These are phyloP conservation scores for Magnolia changhungtana DNA, from an alignment of 164 flowering plant species.

Conservation along the genomic window DNA sequence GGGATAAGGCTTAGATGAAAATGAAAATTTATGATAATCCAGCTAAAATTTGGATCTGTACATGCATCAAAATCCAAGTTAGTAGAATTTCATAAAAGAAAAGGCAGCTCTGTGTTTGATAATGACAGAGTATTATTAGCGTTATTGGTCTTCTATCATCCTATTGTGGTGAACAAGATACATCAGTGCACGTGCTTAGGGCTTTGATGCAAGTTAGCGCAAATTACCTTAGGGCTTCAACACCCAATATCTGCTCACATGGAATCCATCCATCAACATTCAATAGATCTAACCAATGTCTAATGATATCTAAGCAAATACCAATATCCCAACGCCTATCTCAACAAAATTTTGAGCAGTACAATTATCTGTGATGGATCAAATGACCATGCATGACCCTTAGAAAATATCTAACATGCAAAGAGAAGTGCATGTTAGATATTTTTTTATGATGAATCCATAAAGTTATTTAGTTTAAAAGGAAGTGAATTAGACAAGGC, in stretches of 20 bases:
- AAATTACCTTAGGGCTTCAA: constrained; percentile 87
- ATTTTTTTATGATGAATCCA: no score
- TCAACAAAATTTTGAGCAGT: constrained; percentile 4
- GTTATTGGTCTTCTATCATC: no score
- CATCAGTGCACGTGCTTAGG: no score
- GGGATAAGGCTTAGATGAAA: no score
- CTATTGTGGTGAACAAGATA: no score
- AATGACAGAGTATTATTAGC: neutral
- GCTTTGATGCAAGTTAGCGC: neutral
- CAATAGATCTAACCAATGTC: constrained; percentile 97
- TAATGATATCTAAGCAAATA: constrained; percentile 83
- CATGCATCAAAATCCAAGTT: constrained; percentile 1
- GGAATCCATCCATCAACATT: constrained; percentile 99
- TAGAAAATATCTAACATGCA: no score
- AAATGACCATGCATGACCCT: no score
- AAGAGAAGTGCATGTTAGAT: no score
- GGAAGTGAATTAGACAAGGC: no score
- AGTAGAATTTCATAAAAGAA: neutral
- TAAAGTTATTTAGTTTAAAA: no score
- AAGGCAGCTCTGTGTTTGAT: neutral
- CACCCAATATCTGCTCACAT: constrained; percentile 94
- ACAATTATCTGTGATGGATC: no score
- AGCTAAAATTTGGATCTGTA: constrained; percentile 75
- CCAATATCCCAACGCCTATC: constrained; percentile 90
- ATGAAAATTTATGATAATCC: constrained; percentile 39